Base-by-base conservation (phyloP, 352 stramenopile genomes). In the Globisporangium ultimum region DNA sequence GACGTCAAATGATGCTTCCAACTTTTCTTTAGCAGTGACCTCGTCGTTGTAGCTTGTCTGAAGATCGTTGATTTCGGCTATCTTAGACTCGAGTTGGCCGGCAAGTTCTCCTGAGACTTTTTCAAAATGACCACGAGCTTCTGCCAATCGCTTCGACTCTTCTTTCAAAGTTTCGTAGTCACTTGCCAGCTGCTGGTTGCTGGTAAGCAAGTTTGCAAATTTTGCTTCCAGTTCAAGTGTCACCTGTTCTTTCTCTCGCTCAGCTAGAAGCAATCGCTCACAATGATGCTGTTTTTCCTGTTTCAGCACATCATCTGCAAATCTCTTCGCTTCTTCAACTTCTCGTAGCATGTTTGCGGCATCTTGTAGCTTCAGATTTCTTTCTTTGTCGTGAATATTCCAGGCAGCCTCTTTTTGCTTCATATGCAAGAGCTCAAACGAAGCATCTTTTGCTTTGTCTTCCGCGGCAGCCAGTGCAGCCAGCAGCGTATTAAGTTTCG, bases 401-500 rank as follows among this genome's bases (percentile, higher is more conserved):
- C 73, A 88, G 3, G 80, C 80, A 28, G 67, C 64, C 55, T 90
- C 72, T 12, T 79, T 79, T 56, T 89, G 69, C 60, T 89, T 89
- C 24, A 80, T 69, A 1, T 80, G 67, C 0, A 85, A 63, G 41
- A 92, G 63, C 48, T 89, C 74, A 17, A 84, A 58, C 10, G 78
- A 73, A 12, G 62, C 57, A 13, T 77, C 68, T 15, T 58, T 56
- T 18, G 73, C 64, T 55, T 87, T 86, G 21, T 76, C 68, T 53
- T 87, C 71, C 20, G 82, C 55, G 32, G 63, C 78, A 4, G 58
- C 46, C 18, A 67, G 72, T 6, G 75, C 59, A 12, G 64, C 66
- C 12, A 60, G 32, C 11, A 80, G 43, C 1, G 68, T 47, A 24
- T 80, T 79, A 15, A 87, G n/a, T 28, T 73, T 78, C 2, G 72